These are phyloP conservation scores for Pseudocercospora vitis DNA, from an alignment of 2,329 filamentous ascomycete species.

Conservation along the genomic window DNA sequence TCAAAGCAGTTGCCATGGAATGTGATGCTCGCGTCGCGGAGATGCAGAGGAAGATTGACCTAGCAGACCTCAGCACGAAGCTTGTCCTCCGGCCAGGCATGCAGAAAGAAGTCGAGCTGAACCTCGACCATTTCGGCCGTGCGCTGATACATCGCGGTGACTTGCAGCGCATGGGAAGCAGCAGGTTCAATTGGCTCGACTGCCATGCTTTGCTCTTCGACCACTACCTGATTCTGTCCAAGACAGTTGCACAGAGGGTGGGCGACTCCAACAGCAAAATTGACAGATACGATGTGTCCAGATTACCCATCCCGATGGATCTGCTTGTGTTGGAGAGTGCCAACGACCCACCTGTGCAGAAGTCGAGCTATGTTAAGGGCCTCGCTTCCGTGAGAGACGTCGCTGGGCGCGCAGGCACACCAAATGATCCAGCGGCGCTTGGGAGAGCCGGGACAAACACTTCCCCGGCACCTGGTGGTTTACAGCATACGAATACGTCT, in stretches of 20 bases:
- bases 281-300: slow-evolving; percentile 86
- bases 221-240: slow-evolving; percentile 91
- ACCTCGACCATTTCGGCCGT: slow-evolving; percentile 89
- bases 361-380: slow-evolving; percentile 65
- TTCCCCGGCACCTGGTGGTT: slow-evolving; percentile 47
- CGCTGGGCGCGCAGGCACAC: slow-evolving; percentile 38
- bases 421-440: slow-evolving; percentile 48
- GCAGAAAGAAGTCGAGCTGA: slow-evolving; percentile 76
- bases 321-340: slow-evolving; percentile 87
- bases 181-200: slow-evolving; percentile 89
- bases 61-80: slow-evolving; percentile 80
- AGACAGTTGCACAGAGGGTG: slow-evolving; percentile 66
- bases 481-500: slow-evolving; percentile 68
- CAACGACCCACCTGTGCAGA: slow-evolving; percentile 86
- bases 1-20: slow-evolving; percentile 82
- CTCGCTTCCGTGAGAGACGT: slow-evolving; percentile 67
- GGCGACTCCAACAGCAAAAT: slow-evolving; percentile 68
- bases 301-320: slow-evolving; percentile 95
- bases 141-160: slow-evolving; percentile 88
- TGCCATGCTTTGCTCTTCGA: slow-evolving; percentile 93
- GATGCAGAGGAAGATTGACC: slow-evolving; percentile 83
- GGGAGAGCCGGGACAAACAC: slow-evolving; percentile 45
- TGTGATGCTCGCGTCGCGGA: slow-evolving; percentile 92
- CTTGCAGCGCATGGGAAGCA: slow-evolving; percentile 81
- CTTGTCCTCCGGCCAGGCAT: slow-evolving; percentile 84